Conservation (phyloP, 1,284 basidiomycete genomes). For the Trichosporon sp. region DNA sequence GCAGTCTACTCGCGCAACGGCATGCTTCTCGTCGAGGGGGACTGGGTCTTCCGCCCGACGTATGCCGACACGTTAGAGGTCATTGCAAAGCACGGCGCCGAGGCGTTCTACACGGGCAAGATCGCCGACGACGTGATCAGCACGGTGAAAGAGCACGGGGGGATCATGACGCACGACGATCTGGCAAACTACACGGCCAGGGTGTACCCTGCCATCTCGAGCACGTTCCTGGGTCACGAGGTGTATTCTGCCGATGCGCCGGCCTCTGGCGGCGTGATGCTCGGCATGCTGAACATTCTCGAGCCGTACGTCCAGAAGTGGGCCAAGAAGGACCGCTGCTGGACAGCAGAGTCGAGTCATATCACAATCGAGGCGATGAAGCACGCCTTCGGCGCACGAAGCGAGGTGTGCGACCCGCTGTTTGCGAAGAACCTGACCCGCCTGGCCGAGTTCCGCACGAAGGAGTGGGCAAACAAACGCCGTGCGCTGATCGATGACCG, state of each 20-base stretch:
- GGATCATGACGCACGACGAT: slow-evolving; percentile 42
- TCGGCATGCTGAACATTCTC: slow-evolving; percentile 43
- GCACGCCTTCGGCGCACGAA: slow-evolving; percentile 69
- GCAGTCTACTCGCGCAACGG: slow-evolving; percentile 75
- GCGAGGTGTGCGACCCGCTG: slow-evolving; percentile 69
- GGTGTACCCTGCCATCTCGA: slow-evolving; percentile 66
- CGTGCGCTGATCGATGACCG: slow-evolving; percentile 54
- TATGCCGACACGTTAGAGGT: slow-evolving; percentile 41
- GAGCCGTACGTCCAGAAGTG: slow-evolving; percentile 21
- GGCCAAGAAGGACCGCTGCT: slow-evolving; percentile 4
- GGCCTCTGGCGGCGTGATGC: slow-evolving; percentile 49
- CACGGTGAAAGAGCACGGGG: slow-evolving; percentile 34
- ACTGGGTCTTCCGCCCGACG: slow-evolving; percentile 63
- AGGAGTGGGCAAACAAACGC: slow-evolving; percentile 61
- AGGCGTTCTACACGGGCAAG: slow-evolving; percentile 43
- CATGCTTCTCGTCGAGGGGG: slow-evolving; percentile 63
- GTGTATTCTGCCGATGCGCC: slow-evolving; percentile 81
- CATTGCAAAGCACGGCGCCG: slow-evolving; percentile 40
- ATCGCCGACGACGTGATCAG: slow-evolving; percentile 43
- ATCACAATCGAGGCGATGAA: slow-evolving; percentile 96
- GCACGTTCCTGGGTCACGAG: slow-evolving; percentile 67
- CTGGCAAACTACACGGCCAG: slow-evolving; percentile 58
- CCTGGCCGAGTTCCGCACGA: slow-evolving; percentile 65
- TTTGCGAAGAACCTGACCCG: slow-evolving; percentile 52
- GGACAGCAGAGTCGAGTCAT: slow-evolving; percentile 55